Conservation (phyloP, 2,329 filamentous ascomycete species). For the Byssothecium circinans region DNA sequence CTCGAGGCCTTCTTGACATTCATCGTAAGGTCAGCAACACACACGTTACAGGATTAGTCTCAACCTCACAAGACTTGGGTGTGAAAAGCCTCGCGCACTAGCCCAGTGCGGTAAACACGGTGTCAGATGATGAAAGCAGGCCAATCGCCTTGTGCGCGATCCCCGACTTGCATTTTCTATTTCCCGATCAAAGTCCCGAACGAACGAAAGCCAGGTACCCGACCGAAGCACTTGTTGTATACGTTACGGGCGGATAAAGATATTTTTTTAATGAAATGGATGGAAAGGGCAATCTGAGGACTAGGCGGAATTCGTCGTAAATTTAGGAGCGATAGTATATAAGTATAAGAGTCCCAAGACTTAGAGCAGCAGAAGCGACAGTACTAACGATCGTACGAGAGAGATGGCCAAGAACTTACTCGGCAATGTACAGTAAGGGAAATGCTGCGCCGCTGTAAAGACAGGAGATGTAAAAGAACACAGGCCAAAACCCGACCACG, state of each 20-base stretch:
- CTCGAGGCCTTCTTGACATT: background rate
- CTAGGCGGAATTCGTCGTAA: no score
- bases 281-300: no score
- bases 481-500: background rate
- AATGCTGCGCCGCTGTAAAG: background rate
- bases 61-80: background rate
- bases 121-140: background rate
- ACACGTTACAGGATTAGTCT: no score
- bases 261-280: no score
- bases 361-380: no score
- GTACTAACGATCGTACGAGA: no score
- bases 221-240: background rate
- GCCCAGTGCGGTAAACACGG: background rate
- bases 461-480: background rate
- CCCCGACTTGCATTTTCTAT: slow-evolving; percentile 5
- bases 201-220: slow-evolving; percentile 4
- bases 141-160: slow-evolving; percentile 1
- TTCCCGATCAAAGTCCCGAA: slow-evolving; percentile 3
- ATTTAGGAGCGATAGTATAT: no score
- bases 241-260: no score
- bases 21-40: background rate
- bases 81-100: background rate
- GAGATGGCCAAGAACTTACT: no score
- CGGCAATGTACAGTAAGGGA: no score
- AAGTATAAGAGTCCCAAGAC: no score